phyloP scores from a whole-genome alignment of 768 basidiomycete species.

The Imleria badia region DNA sequence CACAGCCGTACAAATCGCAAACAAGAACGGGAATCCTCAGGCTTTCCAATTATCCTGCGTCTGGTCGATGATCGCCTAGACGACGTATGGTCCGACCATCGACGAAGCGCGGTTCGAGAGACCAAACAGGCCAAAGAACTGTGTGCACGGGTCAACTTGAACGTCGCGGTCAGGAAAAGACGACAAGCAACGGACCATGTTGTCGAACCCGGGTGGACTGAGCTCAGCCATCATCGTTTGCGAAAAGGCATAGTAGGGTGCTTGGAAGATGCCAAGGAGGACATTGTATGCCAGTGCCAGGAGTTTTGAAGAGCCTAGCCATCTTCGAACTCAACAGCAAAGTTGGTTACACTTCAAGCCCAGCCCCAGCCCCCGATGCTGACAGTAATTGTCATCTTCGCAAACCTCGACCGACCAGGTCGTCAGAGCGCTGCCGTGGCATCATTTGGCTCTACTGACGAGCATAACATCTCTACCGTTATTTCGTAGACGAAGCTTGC shows the following conservation, averaged over 20 bases:
- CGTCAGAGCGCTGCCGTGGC: too few relatives aligned
- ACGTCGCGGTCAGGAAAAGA: not conserved
- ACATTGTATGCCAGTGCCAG: conserved; percentile 83
- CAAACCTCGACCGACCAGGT: too few relatives aligned
- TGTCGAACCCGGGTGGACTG: conserved; percentile 84
- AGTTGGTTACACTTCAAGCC: too few relatives aligned
- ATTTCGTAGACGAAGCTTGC: too few relatives aligned
- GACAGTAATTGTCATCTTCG: too few relatives aligned
- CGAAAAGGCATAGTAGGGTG: conserved; percentile 84
- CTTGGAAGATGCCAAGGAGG: conserved; percentile 79
- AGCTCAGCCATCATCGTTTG: conserved; percentile 91
- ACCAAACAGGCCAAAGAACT: conserved; percentile 89
- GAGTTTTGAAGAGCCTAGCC: too few relatives aligned
- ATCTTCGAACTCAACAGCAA: too few relatives aligned
- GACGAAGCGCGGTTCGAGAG: conserved; percentile 84
- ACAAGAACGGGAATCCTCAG: conserved; percentile 86
- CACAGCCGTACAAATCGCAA: conserved; percentile 64
- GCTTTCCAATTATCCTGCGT: conserved; percentile 75
- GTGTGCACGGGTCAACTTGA: not conserved
- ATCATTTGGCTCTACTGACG: too few relatives aligned
- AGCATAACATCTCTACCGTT: too few relatives aligned
- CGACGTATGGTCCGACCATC: conserved; percentile 84
- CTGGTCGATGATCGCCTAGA: conserved; percentile 76
- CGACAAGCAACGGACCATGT: conserved; percentile 48
- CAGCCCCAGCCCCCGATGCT: too few relatives aligned